phyloP scores from a whole-genome alignment of 768 basidiomycete genomes.

The Paxillus rubicundulus region DNA sequence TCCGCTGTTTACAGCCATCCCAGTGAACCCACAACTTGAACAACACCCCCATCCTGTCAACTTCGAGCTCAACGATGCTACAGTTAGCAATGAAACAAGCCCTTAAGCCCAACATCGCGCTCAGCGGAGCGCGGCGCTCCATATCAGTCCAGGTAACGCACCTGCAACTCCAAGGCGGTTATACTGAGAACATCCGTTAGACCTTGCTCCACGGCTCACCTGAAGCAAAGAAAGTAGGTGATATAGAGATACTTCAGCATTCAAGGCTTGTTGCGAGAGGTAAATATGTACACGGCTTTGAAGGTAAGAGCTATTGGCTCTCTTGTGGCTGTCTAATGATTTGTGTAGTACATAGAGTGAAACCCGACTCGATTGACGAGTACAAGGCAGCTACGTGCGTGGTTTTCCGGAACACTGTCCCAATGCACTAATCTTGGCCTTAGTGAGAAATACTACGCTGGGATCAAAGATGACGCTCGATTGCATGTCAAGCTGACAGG shows the following conservation, averaged over 20 bases:
- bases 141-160: conserved; percentile 63
- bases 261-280: conserved; percentile 87
- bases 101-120: conserved; percentile 11
- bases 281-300: conserved; percentile 91
- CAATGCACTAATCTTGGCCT: conserved; percentile 8
- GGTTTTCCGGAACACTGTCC: conserved; percentile 2
- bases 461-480: conserved; percentile 68
- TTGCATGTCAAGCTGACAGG: conserved; percentile 88
- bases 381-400: conserved; percentile 89
- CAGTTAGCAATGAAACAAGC: conserved; percentile 15
- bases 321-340: conserved; percentile 2
- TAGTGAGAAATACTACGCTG: conserved; percentile 83
- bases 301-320: conserved; percentile 46
- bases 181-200: conserved; percentile 42
- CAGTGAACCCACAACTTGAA: not conserved
- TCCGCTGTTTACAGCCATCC: not conserved
- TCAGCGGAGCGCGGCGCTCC: conserved; percentile 38
- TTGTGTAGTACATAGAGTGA: conserved; percentile 74
- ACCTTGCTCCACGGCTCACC: conserved; percentile 91
- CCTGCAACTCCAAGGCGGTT: conserved; percentile 17
- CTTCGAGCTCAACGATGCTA: conserved; percentile 20
- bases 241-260: conserved; percentile 75
- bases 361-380: conserved; percentile 73
- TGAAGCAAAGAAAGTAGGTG: conserved; percentile 82
- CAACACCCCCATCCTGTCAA: conserved; percentile 1